Evolutionary conservation across 1,139 yeast genomes (phyloP).

Genomic region (Pichia sp.): DNA sequence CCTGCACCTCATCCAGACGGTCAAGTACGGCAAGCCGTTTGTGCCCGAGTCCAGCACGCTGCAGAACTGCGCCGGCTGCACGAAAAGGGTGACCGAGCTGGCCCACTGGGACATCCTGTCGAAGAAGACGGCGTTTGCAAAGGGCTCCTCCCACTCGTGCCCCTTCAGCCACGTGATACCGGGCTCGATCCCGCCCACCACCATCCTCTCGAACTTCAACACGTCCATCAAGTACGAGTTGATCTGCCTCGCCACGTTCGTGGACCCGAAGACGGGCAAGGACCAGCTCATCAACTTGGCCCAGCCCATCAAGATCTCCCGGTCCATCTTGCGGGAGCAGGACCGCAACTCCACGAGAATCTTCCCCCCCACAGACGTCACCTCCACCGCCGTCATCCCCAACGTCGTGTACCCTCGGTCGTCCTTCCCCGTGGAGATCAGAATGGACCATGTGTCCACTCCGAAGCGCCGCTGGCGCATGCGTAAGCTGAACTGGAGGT

Average conservation of each 20-base stretch:
- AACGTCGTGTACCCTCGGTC: conserved; percentile 87
- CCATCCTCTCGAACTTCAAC: conserved; percentile 49
- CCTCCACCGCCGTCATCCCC: conserved; percentile 83
- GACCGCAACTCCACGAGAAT: conserved; percentile 85
- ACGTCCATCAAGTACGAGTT: conserved; percentile 68
- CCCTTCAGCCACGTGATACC: conserved; percentile 93
- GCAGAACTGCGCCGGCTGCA: conserved; percentile 55
- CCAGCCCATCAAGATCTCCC: conserved; percentile 69
- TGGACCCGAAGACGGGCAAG: conserved; percentile 24
- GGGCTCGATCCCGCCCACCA: conserved; percentile 84
- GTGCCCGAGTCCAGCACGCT: conserved; percentile 49
- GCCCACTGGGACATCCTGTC: conserved; percentile 87
- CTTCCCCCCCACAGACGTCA: conserved; percentile 91
- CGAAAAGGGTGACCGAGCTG: conserved; percentile 49
- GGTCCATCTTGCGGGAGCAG: conserved; percentile 77
- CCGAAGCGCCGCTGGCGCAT: conserved; percentile 77
- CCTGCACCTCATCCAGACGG: conserved; percentile 64
- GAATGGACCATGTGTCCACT: conserved; percentile 70
- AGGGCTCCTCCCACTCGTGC: conserved; percentile 69
- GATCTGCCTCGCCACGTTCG: conserved; percentile 49
- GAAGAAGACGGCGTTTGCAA: conserved; percentile 48
- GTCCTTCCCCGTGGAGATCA: conserved; percentile 74
- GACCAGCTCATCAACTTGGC: conserved; percentile 39
- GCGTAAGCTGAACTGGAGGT: conserved; percentile 83
- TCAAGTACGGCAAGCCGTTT: conserved; percentile 63